Conservation (phyloP, 1,284 basidiomycete species). For the Heliocybe sulcata region DNA sequence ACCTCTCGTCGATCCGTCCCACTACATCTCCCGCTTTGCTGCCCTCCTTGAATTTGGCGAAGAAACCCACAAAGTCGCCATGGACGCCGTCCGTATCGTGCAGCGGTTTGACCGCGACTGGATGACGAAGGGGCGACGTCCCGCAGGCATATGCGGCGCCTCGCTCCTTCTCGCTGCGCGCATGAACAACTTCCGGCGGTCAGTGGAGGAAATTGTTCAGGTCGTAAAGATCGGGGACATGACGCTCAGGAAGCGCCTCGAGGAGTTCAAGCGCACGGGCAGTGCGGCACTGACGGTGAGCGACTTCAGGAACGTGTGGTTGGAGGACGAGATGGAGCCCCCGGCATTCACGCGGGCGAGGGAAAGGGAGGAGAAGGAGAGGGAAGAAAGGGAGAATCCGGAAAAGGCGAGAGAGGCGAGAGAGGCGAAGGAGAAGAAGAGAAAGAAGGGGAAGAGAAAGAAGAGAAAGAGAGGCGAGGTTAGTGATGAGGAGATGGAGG, state of each 20-base stretch:
- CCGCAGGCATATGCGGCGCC: slow-evolving; percentile 96
- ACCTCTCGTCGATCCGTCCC: slow-evolving; percentile 91
- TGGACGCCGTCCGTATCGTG: slow-evolving; percentile 91
- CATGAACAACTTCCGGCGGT: slow-evolving; percentile 96
- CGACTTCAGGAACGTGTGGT: slow-evolving; percentile 89
- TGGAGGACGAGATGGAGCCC: slow-evolving; percentile 88
- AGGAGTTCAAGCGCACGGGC: slow-evolving; percentile 91
- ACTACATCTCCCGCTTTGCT: slow-evolving; percentile 96
- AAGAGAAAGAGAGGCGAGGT: slow-evolving; percentile 34
- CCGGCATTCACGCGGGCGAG: slow-evolving; percentile 79
- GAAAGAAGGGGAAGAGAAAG: slow-evolving; percentile 18
- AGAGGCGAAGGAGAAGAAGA: slow-evolving; percentile 21
- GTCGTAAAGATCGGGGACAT: slow-evolving; percentile 98
- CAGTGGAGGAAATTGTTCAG: slow-evolving; percentile 93
- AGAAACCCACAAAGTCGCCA: slow-evolving; percentile 86
- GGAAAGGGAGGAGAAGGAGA: slow-evolving; percentile 61
- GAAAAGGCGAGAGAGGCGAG: slow-evolving; percentile 16
- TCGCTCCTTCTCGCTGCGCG: slow-evolving; percentile 92
- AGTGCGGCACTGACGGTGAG: slow-evolving; percentile 83
- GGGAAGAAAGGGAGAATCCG: slow-evolving; percentile 29
- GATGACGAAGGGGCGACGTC: slow-evolving; percentile 93
- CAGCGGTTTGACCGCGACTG: slow-evolving; percentile 95
- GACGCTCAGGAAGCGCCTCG: slow-evolving; percentile 89
- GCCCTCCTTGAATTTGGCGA: slow-evolving; percentile 96
- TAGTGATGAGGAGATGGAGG: slow-evolving; percentile 31